A percentile compares a stretch with the other conserved stretches of the same genome.
These are phyloP conservation scores for Phytophthora tentaculata DNA, from an alignment of 352 stramenopile species.

Conservation along the genomic window DNA sequence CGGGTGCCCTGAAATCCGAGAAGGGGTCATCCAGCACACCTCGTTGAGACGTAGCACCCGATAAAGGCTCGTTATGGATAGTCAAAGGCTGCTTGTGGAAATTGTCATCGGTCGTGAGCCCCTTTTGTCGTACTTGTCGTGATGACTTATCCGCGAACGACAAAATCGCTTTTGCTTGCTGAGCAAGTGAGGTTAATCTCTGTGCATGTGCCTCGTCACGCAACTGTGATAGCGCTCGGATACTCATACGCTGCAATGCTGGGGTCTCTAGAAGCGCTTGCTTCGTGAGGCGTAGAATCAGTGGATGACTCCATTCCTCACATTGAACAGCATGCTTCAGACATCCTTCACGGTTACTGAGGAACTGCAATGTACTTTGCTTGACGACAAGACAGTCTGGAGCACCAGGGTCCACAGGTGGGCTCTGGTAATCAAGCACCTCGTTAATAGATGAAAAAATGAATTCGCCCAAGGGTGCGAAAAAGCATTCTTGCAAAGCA, in stretches of 20 bases:
- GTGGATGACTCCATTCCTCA: slow-evolving; percentile 39
- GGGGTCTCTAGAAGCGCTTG: slow-evolving; percentile 61
- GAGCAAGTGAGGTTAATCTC: slow-evolving; percentile 27
- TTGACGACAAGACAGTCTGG: slow-evolving; percentile 46
- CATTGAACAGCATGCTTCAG: slow-evolving; percentile 39
- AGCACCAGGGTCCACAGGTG: slow-evolving; percentile 33
- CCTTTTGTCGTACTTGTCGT: neutral
- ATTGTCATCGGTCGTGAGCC: neutral
- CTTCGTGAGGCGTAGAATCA: slow-evolving; percentile 61
- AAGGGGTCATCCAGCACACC: slow-evolving; percentile 20
- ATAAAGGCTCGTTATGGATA: slow-evolving; percentile 13
- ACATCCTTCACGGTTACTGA: slow-evolving; percentile 43
- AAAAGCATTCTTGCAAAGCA: slow-evolving; percentile 46
- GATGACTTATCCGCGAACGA: slow-evolving; percentile 36
- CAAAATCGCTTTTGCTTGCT: slow-evolving; percentile 47
- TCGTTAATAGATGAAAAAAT: slow-evolving; percentile 58
- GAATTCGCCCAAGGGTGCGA: slow-evolving; percentile 42
- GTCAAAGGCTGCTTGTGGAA: slow-evolving; percentile 3
- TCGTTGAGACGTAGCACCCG: slow-evolving; percentile 3
- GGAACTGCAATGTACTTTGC: slow-evolving; percentile 63
- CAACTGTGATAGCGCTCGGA: slow-evolving; percentile 47
- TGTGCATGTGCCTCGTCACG: slow-evolving; percentile 41
- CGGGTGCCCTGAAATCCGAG: slow-evolving; percentile 20
- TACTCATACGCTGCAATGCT: slow-evolving; percentile 51
- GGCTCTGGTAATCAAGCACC: slow-evolving; percentile 61